These are phyloP conservation scores for Pezicula radicicola DNA, from an alignment of 2,329 filamentous ascomycete genomes.

Conservation along the genomic window DNA sequence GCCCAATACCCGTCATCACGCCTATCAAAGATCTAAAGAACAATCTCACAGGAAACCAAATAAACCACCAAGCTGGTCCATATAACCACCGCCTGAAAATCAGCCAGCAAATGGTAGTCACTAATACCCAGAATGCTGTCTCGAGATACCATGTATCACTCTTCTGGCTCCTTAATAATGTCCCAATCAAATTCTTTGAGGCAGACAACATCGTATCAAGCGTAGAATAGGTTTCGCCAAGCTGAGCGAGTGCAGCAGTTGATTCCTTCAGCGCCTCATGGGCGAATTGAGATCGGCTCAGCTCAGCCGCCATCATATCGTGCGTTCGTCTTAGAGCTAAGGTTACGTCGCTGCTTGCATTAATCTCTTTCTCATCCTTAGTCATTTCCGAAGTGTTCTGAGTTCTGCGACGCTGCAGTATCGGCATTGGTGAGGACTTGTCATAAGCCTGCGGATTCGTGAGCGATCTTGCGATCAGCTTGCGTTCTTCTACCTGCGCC, in stretches of 20 bases:
- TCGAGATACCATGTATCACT: slow-evolving; percentile 98
- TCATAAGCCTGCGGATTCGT: slow-evolving; percentile 39
- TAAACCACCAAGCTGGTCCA: slow-evolving; percentile 84
- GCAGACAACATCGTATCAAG: slow-evolving; percentile 75
- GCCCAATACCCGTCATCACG: slow-evolving; percentile 50
- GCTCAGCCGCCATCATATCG: slow-evolving; percentile 78
- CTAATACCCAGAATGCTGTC: slow-evolving; percentile 79
- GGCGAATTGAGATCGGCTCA: slow-evolving; percentile 84
- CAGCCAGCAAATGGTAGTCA: slow-evolving; percentile 78
- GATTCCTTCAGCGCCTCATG: slow-evolving; percentile 84
- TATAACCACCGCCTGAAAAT: slow-evolving; percentile 82
- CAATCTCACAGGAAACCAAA: slow-evolving; percentile 77
- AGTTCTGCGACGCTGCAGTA: slow-evolving; percentile 25
- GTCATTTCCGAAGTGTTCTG: slow-evolving; percentile 15
- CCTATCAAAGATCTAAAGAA: slow-evolving; percentile 57
- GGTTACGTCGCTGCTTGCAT: slow-evolving; percentile 81
- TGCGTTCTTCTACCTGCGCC: slow-evolving; percentile 73
- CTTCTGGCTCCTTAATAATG: slow-evolving; percentile 83
- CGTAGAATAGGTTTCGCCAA: slow-evolving; percentile 77
- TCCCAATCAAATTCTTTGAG: slow-evolving; percentile 72
- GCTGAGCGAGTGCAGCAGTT: slow-evolving; percentile 74
- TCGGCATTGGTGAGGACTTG: slow-evolving; percentile 30
- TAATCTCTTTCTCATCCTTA: slow-evolving; percentile 70
- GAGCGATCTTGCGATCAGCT: slow-evolving; percentile 69
- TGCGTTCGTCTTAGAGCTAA: slow-evolving; percentile 81